These are phyloP conservation scores for Eimeria sp. DNA, from an alignment of 169 alveolate species.

Conservation along the genomic window DNA sequence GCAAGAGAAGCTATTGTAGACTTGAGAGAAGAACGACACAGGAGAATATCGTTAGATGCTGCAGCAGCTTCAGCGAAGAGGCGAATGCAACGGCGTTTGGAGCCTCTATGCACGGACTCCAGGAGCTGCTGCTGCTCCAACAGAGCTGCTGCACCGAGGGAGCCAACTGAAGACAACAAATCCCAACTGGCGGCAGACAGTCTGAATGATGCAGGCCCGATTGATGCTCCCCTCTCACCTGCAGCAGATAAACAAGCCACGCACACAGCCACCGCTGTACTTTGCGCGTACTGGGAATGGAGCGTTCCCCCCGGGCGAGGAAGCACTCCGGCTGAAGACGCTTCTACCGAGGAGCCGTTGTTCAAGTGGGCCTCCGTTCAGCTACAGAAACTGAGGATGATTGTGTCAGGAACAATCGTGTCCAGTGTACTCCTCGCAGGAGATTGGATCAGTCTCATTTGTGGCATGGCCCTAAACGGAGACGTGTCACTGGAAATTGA, in stretches of 20 bases:
- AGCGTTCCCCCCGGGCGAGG: constrained; percentile 14
- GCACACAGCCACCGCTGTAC: constrained; percentile 39
- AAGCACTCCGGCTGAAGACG: background rate
- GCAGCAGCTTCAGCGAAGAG: constrained; percentile 46
- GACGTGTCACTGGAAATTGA: background rate
- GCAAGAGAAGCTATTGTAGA: constrained; percentile 38
- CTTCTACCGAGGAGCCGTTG: constrained; percentile 6
- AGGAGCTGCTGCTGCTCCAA: constrained; percentile 54
- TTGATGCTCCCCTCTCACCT: background rate
- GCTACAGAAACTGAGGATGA: constrained; percentile 60
- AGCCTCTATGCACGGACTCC: background rate
- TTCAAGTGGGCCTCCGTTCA: constrained; percentile 70
- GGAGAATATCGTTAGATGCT: constrained; percentile 41
- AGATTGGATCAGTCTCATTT: constrained; percentile 38
- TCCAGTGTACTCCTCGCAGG: constrained; percentile 61
- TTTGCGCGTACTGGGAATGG: constrained; percentile 45
- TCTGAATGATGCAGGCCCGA: background rate
- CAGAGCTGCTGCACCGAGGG: background rate
- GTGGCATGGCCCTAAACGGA: constrained; percentile 62
- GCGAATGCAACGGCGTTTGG: constrained; percentile 30
- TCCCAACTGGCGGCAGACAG: background rate
- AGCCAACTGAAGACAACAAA: background rate
- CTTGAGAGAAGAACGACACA: constrained; percentile 42
- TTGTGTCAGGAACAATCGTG: constrained; percentile 65
- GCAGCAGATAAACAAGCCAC: background rate